A percentile compares a stretch with the other conserved stretches of the same genome.
Evolutionary conservation across 2,329 filamentous ascomycete species (phyloP).

Genomic region (Aureobasidium leucospermi): DNA sequence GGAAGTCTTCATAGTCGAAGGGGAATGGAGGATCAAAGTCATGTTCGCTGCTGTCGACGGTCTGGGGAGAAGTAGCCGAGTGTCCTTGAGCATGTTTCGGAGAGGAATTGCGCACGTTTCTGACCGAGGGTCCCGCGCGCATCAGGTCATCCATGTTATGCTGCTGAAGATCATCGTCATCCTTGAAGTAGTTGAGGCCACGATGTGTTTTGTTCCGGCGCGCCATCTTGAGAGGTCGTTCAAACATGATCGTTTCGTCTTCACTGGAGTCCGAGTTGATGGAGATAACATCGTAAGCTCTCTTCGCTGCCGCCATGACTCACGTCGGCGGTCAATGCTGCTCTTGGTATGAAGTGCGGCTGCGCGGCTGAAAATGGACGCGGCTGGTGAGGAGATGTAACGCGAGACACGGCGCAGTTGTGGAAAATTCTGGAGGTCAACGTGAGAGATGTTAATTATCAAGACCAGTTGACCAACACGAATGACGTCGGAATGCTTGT

Average conservation of each 20-base stretch:
- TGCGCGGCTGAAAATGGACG: not conserved
- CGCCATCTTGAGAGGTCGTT: not conserved
- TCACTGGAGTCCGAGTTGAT: not conserved
- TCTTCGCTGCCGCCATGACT: slow-evolving; percentile 4
- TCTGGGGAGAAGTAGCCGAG: not conserved
- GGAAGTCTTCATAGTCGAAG: not conserved
- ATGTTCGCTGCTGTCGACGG: not conserved
- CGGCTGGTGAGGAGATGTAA: not conserved
- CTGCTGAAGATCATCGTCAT: not conserved
- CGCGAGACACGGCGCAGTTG: too few species aligned
- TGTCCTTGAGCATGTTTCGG: not conserved
- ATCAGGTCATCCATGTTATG: not conserved
- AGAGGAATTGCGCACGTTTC: not conserved
- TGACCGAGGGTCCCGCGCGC: not conserved
- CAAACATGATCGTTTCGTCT: not conserved
- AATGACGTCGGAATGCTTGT: too few species aligned
- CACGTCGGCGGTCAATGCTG: not conserved
- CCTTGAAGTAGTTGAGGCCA: not conserved
- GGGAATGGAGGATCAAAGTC: not conserved
- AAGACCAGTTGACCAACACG: too few species aligned
- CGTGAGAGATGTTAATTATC: too few species aligned
- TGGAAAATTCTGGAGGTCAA: too few species aligned
- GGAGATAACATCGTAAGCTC: slow-evolving; percentile 4
- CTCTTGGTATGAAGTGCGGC: not conserved
- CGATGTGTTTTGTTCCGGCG: not conserved